These are phyloP conservation scores for Postia placenta DNA, from an alignment of 768 basidiomycete species.

Conservation along the genomic window DNA sequence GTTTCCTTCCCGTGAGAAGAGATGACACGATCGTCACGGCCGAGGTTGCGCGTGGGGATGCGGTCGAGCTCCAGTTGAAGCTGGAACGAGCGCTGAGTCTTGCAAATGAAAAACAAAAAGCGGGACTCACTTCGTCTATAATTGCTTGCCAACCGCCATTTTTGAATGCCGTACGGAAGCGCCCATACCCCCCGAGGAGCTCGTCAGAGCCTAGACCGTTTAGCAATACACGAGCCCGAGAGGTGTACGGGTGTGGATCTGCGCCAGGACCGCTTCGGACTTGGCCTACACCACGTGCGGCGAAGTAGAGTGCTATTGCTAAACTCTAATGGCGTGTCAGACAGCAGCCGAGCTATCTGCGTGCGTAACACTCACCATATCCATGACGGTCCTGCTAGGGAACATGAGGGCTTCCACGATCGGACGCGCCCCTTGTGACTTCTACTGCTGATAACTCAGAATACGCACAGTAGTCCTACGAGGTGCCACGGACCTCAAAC, in stretches of 20 bases:
- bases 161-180: conserved; percentile 75
- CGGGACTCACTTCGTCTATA: conserved; percentile 62
- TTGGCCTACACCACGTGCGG: conserved; percentile 72
- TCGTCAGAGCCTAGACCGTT: conserved; percentile 96
- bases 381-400: conserved; percentile 82
- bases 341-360: background rate
- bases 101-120: background rate
- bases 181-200: conserved; percentile 86
- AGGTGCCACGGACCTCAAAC: conserved; percentile 47
- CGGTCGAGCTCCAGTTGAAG: conserved; percentile 86
- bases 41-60: conserved; percentile 84
- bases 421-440: conserved; percentile 52
- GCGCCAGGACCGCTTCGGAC: conserved; percentile 33
- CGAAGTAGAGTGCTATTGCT: conserved; percentile 89
- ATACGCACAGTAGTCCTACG: background rate
- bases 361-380: conserved; percentile 52
- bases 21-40: conserved; percentile 90
- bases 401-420: conserved; percentile 68
- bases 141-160: conserved; percentile 68
- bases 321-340: conserved; percentile 55
- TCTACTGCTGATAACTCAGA: conserved; percentile 34
- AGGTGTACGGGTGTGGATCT: conserved; percentile 50
- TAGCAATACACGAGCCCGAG: conserved; percentile 74
- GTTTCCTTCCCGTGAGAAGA: conserved; percentile 91
- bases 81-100: conserved; percentile 34